Evolutionary conservation across 495 filamentous ascomycete genomes (phyloP).

Genomic region (Gamarada debralockiae): DNA sequence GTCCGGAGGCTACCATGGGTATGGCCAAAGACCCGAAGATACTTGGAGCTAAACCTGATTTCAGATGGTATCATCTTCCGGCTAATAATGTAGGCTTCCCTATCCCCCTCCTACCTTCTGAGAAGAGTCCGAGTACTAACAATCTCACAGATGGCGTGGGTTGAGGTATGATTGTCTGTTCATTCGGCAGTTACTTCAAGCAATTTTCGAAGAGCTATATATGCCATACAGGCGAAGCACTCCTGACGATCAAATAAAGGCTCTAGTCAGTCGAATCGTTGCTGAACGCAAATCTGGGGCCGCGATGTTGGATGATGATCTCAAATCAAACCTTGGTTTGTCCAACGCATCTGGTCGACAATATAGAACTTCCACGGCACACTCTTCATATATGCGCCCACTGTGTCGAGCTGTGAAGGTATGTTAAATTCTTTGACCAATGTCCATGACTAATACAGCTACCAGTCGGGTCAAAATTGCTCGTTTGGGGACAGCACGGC

Average conservation of each 20-base stretch:
- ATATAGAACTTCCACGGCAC: constrained; percentile 1
- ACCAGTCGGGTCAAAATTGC: too few relatives aligned
- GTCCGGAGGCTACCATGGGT: not conserved
- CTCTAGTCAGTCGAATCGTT: constrained; percentile 1
- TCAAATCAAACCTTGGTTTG: constrained; percentile 3
- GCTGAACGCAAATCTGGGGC: not conserved
- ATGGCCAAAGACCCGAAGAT: not conserved
- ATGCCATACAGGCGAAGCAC: not conserved
- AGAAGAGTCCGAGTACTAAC: not conserved
- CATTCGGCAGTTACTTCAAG: not conserved
- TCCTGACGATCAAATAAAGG: not conserved
- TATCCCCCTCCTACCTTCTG: not conserved
- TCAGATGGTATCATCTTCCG: constrained; percentile 2
- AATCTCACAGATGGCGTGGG: not conserved
- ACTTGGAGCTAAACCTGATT: not conserved
- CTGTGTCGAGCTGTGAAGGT: not conserved
- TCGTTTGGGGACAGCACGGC: too few relatives aligned
- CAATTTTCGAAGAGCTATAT: not conserved
- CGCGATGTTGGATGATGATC: constrained; percentile 1
- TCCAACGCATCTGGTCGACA: not conserved
- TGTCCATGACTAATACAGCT: not conserved
- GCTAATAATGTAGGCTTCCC: constrained; percentile 1
- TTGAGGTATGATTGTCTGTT: constrained; percentile 1
- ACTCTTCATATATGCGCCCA: constrained; percentile 3
- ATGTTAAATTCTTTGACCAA: not conserved